These are phyloP conservation scores for Iris pallida DNA, from an alignment of 116 monocot species.

Conservation along the genomic window DNA sequence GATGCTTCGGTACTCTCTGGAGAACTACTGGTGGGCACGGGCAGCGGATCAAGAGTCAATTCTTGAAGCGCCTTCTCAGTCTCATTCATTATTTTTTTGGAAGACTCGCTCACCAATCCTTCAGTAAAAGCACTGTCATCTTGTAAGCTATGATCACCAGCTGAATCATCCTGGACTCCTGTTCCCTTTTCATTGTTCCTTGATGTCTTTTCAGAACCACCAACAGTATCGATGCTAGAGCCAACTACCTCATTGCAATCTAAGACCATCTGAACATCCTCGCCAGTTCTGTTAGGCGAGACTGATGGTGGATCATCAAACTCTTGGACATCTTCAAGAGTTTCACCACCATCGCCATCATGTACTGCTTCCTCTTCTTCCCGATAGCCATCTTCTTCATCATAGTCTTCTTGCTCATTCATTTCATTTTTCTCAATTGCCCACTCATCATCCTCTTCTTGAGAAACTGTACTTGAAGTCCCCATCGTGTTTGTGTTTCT, in stretches of 20 bases:
- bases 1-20: conserved; percentile 2
- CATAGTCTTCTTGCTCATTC: conserved; percentile 50
- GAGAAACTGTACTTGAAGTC: conserved; percentile 26
- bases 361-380: conserved; percentile 47
- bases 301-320: conserved; percentile 27
- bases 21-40: conserved; percentile 7
- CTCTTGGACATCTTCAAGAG: conserved; percentile 29
- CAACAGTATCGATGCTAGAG: conserved; percentile 26
- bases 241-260: conserved; percentile 45
- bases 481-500: conserved; percentile 15
- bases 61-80: conserved; percentile 41
- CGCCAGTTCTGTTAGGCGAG: conserved; percentile 17
- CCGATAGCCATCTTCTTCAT: conserved; percentile 53
- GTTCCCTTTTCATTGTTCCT: conserved; percentile 8
- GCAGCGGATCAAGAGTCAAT: conserved; percentile 27
- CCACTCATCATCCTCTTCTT: conserved; percentile 83
- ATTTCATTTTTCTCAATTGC: conserved; percentile 50
- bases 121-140: conserved; percentile 12
- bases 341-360: conserved; percentile 43
- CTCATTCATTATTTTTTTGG: conserved; percentile 16
- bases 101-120: conserved; percentile 2
- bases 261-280: conserved; percentile 23
- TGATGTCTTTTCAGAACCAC: conserved; percentile 25
- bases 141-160: conserved; percentile 15
- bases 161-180: conserved; percentile 9